phyloP scores from a whole-genome alignment of 495 filamentous ascomycete genomes.

The Hypoxylon lenormandii region DNA sequence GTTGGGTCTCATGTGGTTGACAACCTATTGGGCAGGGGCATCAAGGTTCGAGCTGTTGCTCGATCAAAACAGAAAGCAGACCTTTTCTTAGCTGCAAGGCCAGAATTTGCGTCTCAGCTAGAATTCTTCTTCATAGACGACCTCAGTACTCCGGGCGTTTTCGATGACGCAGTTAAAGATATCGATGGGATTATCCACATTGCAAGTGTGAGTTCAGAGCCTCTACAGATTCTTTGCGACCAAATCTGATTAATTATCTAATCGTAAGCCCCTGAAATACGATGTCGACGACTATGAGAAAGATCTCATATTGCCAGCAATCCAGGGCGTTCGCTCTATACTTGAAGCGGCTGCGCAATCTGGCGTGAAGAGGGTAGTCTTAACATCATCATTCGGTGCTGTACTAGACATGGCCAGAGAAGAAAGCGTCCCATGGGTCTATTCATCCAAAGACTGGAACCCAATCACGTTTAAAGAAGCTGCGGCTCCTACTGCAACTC shows the following conservation, averaged over 20 bases:
- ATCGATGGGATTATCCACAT: not conserved
- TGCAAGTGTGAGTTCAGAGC: not conserved
- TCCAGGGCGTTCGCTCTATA: not conserved
- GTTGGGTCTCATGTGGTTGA: not conserved
- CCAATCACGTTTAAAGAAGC: conserved; percentile 75
- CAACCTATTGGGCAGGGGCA: not conserved
- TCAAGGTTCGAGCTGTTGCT: not conserved
- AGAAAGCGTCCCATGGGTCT: conserved; percentile 48
- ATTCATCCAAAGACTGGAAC: conserved; percentile 76
- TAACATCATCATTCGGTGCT: conserved; percentile 78
- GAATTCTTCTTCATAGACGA: not conserved
- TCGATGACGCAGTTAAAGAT: not conserved
- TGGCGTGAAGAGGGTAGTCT: conserved; percentile 74
- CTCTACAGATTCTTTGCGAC: not conserved
- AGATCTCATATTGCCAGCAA: not conserved
- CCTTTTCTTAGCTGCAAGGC: conserved; percentile 1
- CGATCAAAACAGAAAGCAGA: not conserved
- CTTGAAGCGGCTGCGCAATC: not conserved
- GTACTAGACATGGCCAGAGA: conserved; percentile 59
- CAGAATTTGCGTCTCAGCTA: not conserved
- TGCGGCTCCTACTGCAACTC: conserved; percentile 55
- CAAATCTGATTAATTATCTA: not conserved
- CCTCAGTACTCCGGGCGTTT: not conserved
- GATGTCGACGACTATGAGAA: not conserved
- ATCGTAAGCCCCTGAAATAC: not conserved